Conservation (phyloP, 2,329 filamentous ascomycete species). For the Sordariomycetes sp. region DNA sequence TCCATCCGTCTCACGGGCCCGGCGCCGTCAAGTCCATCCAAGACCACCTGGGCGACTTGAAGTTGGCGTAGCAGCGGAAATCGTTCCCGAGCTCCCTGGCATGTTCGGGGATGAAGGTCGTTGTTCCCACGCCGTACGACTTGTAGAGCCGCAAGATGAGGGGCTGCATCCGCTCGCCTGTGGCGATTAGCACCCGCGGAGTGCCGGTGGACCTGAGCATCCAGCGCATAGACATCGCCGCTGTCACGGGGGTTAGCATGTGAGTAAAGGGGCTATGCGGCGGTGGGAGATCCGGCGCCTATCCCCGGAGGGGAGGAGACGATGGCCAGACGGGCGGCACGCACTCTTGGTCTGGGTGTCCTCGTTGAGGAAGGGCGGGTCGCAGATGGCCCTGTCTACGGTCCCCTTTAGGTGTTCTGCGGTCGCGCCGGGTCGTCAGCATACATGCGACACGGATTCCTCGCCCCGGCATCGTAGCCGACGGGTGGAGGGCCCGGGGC, state of each 20-base stretch:
- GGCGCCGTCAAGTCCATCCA: constrained; percentile 16
- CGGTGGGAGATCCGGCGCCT: not conserved
- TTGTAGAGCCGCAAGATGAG: constrained; percentile 56
- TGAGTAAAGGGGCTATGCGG: not conserved
- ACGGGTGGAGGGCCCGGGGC: not conserved
- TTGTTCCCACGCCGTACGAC: constrained; percentile 47
- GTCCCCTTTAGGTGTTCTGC: constrained; percentile 43
- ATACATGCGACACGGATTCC: not conserved
- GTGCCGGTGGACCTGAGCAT: constrained; percentile 33
- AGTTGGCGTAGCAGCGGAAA: constrained; percentile 70
- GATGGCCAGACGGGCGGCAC: constrained; percentile 7
- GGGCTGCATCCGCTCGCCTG: constrained; percentile 61
- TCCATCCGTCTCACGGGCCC: not conserved
- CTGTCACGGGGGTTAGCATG: constrained; percentile 20
- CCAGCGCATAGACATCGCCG: constrained; percentile 64
- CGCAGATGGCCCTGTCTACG: constrained; percentile 58
- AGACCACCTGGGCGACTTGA: constrained; percentile 45
- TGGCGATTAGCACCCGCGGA: constrained; percentile 51
- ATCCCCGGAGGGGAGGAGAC: not conserved
- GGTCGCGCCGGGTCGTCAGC: not conserved
- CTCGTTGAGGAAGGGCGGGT: constrained; percentile 68
- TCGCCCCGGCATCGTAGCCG: not conserved
- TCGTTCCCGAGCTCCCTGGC: constrained; percentile 66
- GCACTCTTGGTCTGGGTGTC: constrained; percentile 66
- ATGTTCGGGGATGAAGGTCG: constrained; percentile 56